Conservation (phyloP, 108 stramenopile genomes). For the Fistulifera solaris region DNA sequence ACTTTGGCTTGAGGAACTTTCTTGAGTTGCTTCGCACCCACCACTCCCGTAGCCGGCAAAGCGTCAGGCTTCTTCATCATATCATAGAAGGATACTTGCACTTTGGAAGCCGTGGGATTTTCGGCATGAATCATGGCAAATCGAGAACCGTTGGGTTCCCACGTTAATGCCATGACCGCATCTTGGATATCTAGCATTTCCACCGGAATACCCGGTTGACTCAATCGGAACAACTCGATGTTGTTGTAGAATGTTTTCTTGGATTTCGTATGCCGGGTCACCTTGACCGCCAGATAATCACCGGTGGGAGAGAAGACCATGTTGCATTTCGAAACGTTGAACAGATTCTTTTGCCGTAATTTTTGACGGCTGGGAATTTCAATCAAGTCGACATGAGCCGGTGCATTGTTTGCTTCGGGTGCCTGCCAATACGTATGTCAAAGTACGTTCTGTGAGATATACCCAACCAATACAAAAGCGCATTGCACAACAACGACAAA, state of each 20-base stretch:
- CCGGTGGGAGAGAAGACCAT: slow-evolving; percentile 72
- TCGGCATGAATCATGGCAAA: slow-evolving; percentile 95
- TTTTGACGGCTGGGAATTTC: slow-evolving; percentile 85
- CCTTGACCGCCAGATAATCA: slow-evolving; percentile 91
- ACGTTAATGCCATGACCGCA: slow-evolving; percentile 88
- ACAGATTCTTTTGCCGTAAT: slow-evolving; percentile 91
- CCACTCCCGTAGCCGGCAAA: slow-evolving; percentile 1
- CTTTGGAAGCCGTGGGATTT: slow-evolving; percentile 75
- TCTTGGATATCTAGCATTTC: slow-evolving; percentile 93
- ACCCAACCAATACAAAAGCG: background rate
- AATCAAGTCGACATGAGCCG: slow-evolving; percentile 90
- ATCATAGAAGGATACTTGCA: slow-evolving; percentile 90
- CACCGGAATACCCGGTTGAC: slow-evolving; percentile 81
- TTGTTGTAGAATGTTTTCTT: slow-evolving; percentile 95
- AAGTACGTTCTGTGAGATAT: too few species aligned
- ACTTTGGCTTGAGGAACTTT: slow-evolving; percentile 39
- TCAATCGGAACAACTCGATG: slow-evolving; percentile 90
- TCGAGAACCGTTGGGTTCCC: slow-evolving; percentile 88
- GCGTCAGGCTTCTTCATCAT: slow-evolving; percentile 66
- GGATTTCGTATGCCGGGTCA: slow-evolving; percentile 87
- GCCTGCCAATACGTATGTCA: slow-evolving; percentile 31
- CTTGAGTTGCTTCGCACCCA: slow-evolving; percentile 44
- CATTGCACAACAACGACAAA: background rate
- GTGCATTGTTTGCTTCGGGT: slow-evolving; percentile 86
- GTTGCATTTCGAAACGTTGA: slow-evolving; percentile 38